Conservation (phyloP, 2,329 filamentous ascomycete species). For the Boeremia lycopersici region DNA sequence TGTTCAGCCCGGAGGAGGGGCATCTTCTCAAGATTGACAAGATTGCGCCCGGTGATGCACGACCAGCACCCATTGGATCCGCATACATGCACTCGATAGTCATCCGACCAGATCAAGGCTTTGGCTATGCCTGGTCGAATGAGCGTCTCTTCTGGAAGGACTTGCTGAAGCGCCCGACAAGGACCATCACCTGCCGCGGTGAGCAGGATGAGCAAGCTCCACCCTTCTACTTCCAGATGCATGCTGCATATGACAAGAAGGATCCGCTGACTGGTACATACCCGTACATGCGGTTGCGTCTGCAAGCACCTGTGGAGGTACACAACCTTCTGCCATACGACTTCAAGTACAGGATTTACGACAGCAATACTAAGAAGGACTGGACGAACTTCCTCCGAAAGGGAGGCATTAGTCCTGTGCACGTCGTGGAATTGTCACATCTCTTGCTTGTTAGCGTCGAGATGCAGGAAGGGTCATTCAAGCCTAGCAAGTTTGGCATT, state of each 20-base stretch:
- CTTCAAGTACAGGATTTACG: conserved; percentile 99
- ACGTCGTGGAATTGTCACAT: conserved; percentile 95
- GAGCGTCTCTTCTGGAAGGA: conserved; percentile 94
- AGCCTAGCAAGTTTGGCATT: conserved; percentile 93
- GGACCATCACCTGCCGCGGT: conserved; percentile 85
- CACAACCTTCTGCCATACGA: conserved; percentile 96
- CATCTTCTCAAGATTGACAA: conserved; percentile 97
- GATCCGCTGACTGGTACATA: conserved; percentile 85
- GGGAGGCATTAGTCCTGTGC: conserved; percentile 94
- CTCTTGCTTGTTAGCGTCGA: conserved; percentile 90
- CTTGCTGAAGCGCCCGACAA: conserved; percentile 79
- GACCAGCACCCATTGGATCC: conserved; percentile 89
- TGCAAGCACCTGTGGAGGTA: conserved; percentile 90
- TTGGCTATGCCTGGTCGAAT: conserved; percentile 93
- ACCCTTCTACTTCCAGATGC: conserved; percentile 96
- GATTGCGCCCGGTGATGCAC: conserved; percentile 86
- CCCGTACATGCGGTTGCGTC: conserved; percentile 90
- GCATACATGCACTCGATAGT: conserved; percentile 88
- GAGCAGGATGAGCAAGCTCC: conserved; percentile 77
- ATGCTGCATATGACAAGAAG: conserved; percentile 81
- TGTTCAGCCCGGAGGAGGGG: conserved; percentile 85
- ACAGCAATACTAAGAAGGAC: conserved; percentile 97
- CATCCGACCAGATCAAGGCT: conserved; percentile 90
- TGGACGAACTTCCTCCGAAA: conserved; percentile 99
- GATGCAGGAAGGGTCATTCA: conserved; percentile 95